Conservation (phyloP, 805 yeast species). For the Teunomyces stri region DNA sequence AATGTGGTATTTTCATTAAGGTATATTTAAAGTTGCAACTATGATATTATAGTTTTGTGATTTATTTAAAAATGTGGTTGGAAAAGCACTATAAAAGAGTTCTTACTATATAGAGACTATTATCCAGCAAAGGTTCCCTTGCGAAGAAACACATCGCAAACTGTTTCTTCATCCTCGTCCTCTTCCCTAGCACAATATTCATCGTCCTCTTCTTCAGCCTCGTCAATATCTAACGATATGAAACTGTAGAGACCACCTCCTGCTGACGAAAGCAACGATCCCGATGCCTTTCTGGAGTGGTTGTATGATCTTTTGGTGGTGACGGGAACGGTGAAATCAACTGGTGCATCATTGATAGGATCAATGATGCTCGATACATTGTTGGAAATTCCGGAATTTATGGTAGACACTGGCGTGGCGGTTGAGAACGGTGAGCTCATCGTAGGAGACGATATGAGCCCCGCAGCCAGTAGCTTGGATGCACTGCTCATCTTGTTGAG, state of each 20-base stretch:
- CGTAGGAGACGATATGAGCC: constrained; percentile 26
- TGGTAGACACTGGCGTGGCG: constrained; percentile 27
- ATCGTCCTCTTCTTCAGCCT: constrained; percentile 22
- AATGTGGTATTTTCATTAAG: too few relatives aligned
- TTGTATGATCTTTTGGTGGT: constrained; percentile 9
- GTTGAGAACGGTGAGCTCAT: constrained; percentile 37
- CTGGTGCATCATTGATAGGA: constrained; percentile 40
- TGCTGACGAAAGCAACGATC: constrained; percentile 20
- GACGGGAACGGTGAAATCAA: constrained; percentile 31
- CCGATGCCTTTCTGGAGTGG: constrained; percentile 18
- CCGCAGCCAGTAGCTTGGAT: constrained; percentile 7
- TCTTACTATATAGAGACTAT: constrained; percentile 5
- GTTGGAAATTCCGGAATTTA: constrained; percentile 19
- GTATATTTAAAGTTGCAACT: too few relatives aligned
- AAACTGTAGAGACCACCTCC: constrained; percentile 22
- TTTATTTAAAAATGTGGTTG: neutral
- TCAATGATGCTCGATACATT: constrained; percentile 24
- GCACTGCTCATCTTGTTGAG: constrained; percentile 10
- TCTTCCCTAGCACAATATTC: constrained; percentile 7
- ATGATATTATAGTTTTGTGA: too few relatives aligned
- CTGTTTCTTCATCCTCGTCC: constrained; percentile 6
- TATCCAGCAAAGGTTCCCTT: neutral
- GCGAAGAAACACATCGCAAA: neutral
- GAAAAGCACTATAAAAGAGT: neutral
- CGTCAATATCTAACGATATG: constrained; percentile 20